Base-by-base conservation (phyloP, 768 basidiomycete genomes). In the Boletus rex-veris region DNA sequence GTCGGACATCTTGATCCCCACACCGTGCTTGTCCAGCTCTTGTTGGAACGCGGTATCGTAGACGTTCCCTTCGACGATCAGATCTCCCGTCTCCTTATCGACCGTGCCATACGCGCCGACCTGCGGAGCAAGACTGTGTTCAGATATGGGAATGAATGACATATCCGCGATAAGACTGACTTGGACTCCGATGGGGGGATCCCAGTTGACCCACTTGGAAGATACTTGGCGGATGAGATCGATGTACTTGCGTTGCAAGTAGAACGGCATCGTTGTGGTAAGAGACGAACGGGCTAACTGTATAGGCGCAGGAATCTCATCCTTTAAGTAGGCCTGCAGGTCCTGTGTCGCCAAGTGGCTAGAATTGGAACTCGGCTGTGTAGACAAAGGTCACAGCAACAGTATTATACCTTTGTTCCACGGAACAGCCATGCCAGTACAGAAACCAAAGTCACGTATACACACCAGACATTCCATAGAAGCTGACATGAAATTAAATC, bases 161-260 rank as follows among this genome's bases (percentile, higher is more conserved):
- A 45, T 35, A 3, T 37, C 4, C 5, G n/a, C 0, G 30, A 38
- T 14, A 42, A 49, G 18, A 58, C 65, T 26, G 38, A 71, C 72
- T 48, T 56, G 46, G 46, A 71, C 57, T 24, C 50, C 49, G 31
- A 58, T 58, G 9, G 64, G 64, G 0, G 73, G 71, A 39, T 74
- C 70, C 73, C 73, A 74, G 40, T 67, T 74, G 24, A 71, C 70
- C 69, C 67, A 74, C 54, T 74, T 74, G 19, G 66, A 69, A 12
- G 71, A 69, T 4, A 45, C 49, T 3, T 39, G 19, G 9, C 43
- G 60, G 35, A 74, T 70, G n/a, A 74, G 68, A 40, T 74, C 73
- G 33, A 73, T 64, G 57, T 62, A 74, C 53, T 74, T 74, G 52
- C 73, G 64, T 40, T 57, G 65, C 26, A 60, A 1, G 19, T 43